Base-by-base conservation (phyloP, 495 filamentous ascomycete genomes). In the Penicillium longicatenatum region DNA sequence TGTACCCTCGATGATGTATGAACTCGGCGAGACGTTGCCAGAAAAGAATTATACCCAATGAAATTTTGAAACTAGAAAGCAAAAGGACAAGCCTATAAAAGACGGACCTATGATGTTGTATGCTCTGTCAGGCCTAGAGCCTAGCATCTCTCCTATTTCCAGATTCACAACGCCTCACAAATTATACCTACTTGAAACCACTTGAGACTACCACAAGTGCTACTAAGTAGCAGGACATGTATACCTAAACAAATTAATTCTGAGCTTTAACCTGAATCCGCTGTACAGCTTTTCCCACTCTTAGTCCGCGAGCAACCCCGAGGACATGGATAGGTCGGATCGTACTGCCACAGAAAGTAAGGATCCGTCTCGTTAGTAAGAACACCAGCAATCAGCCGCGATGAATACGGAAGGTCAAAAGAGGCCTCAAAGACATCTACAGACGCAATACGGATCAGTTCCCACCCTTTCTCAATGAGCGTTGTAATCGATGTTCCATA, bases 331-430 rank as follows among this genome's bases (percentile, higher is more conserved):
- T 63, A 65, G 5, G 46, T 53, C 1, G 62, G 55, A 63, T 81
- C 65, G 64, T 74, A 79, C 68, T 85, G 81, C 81, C 81, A 85
- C 12, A 66, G 57, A 67, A 83, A 83, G 31, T 63, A 75, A 45
- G 70, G 66, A 68, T 82, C 79, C 29, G 81, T 83, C 70, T 84
- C 81, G 48, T 79, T 78, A 1, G 70, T 61, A 59, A 83, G 57
- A 10, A 83, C 71, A 17, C 68, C 67, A 1, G 60, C 71, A 7
- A 84, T 59, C 52, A 84, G 29, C 8, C 65, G 60, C 12, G 73
- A 67, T 31, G 57, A 54, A 24, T 54, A 56, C 22, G 72, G 62
- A 24, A 83, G 55, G 29, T 72, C 71, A 12, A 55, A 64, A n/a
- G 74, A 75, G 49, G 71, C 73, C 29, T 60, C 53, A 63, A 83